These are phyloP conservation scores for Fusarium musae DNA, from an alignment of 2,329 filamentous ascomycete genomes.

Conservation along the genomic window DNA sequence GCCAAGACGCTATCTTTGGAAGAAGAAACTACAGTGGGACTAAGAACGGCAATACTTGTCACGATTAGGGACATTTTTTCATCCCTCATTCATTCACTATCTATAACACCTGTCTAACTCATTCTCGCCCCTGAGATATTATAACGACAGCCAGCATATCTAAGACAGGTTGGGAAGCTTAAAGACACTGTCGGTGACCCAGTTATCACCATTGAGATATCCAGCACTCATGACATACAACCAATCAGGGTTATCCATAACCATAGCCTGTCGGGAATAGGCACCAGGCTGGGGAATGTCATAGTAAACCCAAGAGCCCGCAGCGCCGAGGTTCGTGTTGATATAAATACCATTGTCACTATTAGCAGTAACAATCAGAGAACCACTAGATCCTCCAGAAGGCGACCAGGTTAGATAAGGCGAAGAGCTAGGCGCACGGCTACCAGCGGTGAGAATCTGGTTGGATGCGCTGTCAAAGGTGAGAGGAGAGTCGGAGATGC, in stretches of 20 bases:
- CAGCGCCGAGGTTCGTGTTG: slow-evolving; percentile 12
- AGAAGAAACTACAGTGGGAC: no score
- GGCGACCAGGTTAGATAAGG: slow-evolving; percentile 17
- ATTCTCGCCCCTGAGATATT: no score
- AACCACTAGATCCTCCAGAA: neutral
- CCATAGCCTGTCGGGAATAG: slow-evolving; percentile 16
- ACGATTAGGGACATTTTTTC: no score
- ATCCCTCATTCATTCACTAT: no score
- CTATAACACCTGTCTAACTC: no score
- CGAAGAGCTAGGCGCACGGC: neutral
- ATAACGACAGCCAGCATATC: no score
- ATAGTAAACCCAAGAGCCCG: slow-evolving; percentile 13
- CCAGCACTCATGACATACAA: slow-evolving; percentile 10
- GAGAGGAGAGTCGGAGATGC: slow-evolving; percentile 16
- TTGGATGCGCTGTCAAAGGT: neutral
- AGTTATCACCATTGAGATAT: neutral
- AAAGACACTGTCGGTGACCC: slow-evolving; percentile 15
- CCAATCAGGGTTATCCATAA: slow-evolving; percentile 15
- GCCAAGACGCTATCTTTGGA: no score
- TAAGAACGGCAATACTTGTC: no score
- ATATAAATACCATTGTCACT: slow-evolving; percentile 9
- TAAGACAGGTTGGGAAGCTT: slow-evolving; percentile 6
- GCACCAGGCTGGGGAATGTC: slow-evolving; percentile 15
- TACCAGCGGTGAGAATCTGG: neutral
- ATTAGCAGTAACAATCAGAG: slow-evolving; percentile 8